Conservation (phyloP, 2,329 filamentous ascomycete genomes). For the Pezicula radicicola region DNA sequence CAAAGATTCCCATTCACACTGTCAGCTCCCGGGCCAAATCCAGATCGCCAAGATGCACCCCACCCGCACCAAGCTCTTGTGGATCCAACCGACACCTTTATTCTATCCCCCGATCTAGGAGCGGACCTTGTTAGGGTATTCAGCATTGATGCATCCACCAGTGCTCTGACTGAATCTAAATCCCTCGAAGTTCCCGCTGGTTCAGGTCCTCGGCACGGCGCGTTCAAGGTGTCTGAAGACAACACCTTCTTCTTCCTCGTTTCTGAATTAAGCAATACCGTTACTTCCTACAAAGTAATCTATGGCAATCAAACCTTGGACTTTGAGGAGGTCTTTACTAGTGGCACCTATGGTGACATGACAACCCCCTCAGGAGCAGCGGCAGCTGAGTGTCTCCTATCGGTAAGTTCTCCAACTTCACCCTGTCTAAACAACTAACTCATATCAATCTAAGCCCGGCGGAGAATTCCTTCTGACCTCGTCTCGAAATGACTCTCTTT, state of each 20-base stretch:
- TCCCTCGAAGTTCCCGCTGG: conserved; percentile 34
- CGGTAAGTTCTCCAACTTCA: conserved; percentile 42
- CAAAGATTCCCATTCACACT: conserved; percentile 40
- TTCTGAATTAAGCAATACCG: conserved; percentile 42
- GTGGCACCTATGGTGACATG: conserved; percentile 44
- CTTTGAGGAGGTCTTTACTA: conserved; percentile 45
- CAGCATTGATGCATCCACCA: conserved; percentile 33
- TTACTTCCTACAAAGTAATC: conserved; percentile 50
- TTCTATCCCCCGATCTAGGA: conserved; percentile 51
- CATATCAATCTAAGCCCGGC: conserved; percentile 43
- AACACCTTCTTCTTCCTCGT: conserved; percentile 38
- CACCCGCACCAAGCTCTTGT: conserved; percentile 51
- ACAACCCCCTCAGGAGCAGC: conserved; percentile 38
- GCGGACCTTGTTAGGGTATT: conserved; percentile 47
- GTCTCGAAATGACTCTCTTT: conserved; percentile 60
- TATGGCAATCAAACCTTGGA: conserved; percentile 44
- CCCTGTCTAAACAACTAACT: neutral
- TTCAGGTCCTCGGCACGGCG: conserved; percentile 51
- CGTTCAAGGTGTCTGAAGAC: conserved; percentile 34
- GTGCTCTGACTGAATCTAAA: conserved; percentile 33
- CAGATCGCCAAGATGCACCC: conserved; percentile 38
- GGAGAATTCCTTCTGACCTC: conserved; percentile 63
- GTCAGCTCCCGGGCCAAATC: conserved; percentile 30
- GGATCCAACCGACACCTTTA: conserved; percentile 47
- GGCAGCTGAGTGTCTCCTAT: conserved; percentile 55